Percentiles rank a stretch among this genome's conserved stretches.
Conservation (phyloP, 177 flowering plant species). For the Tripterygium wilfordii region DNA sequence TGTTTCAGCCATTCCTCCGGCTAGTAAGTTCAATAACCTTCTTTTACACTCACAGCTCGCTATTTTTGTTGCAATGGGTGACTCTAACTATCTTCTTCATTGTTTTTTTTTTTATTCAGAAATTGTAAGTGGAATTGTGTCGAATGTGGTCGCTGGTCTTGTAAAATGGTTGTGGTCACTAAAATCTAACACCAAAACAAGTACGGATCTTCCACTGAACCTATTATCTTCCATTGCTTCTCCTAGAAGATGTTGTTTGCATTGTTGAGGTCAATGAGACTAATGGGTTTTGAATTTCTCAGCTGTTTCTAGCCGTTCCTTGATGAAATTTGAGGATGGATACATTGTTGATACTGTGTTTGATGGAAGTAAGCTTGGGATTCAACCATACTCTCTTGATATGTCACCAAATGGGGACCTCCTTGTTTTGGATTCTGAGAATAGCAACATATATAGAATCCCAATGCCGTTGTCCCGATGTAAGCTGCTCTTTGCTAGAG, state of each 20-base stretch:
- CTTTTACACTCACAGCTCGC: too few relatives aligned
- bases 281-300: constrained; percentile 9
- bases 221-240: background rate
- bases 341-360: constrained; percentile 43
- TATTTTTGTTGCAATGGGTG: too few relatives aligned
- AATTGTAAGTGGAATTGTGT: constrained; percentile 28
- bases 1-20: constrained; percentile 30
- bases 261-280: background rate
- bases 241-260: too few relatives aligned
- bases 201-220: constrained; percentile 5
- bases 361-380: constrained; percentile 43
- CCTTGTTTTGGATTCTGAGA: constrained; percentile 37
- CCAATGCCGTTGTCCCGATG: constrained; percentile 33
- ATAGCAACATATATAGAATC: constrained; percentile 41
- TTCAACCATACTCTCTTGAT: constrained; percentile 36
- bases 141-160: constrained; percentile 38
- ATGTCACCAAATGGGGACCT: constrained; percentile 34
- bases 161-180: constrained; percentile 47
- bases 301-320: constrained; percentile 30
- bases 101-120: constrained; percentile 17
- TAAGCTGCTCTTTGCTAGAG: constrained; percentile 19
- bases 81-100: too few relatives aligned
- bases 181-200: constrained; percentile 21
- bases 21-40: constrained; percentile 22
- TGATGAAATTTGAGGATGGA: constrained; percentile 43